phyloP scores from a whole-genome alignment of 2,329 filamentous ascomycete genomes.

The Hymenotorrendiella dingleyae region DNA sequence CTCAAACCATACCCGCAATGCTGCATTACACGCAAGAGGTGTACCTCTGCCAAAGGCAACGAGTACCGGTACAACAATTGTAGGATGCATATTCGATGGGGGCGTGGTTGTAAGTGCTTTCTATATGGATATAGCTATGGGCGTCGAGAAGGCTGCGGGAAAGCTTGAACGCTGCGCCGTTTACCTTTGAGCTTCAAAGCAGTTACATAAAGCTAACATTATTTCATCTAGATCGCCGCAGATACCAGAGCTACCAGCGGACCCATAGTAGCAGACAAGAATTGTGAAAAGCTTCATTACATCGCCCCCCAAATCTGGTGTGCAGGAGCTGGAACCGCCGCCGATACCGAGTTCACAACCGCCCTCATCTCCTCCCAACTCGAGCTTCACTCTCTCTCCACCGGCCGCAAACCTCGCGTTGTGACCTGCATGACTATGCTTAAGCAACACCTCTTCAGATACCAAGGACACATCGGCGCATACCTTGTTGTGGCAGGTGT shows the following conservation, averaged over 20 bases:
- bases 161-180: too few relatives aligned
- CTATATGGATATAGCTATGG: too few relatives aligned
- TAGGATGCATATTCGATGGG: constrained; percentile 92
- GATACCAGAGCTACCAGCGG: constrained; percentile 96
- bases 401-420: constrained; percentile 91
- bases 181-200: too few relatives aligned
- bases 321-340: constrained; percentile 93
- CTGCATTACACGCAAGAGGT: constrained; percentile 87
- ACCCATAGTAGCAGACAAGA: constrained; percentile 99
- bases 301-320: constrained; percentile 99
- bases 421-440: constrained; percentile 99
- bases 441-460: constrained; percentile 98
- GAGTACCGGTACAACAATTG: constrained; percentile 97
- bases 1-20: constrained; percentile 99
- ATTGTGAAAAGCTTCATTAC: constrained; percentile 99
- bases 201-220: constrained; percentile 15
- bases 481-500: constrained; percentile 97
- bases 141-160: too few relatives aligned
- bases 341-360: constrained; percentile 98
- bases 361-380: constrained; percentile 97
- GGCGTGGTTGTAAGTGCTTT: constrained; percentile 74
- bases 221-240: constrained; percentile 70
- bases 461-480: constrained; percentile 96
- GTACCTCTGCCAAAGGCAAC: constrained; percentile 95
- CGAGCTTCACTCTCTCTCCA: constrained; percentile 93